These are phyloP conservation scores for Lecanicillium sp. DNA, from an alignment of 2,329 filamentous ascomycete genomes.

Conservation along the genomic window DNA sequence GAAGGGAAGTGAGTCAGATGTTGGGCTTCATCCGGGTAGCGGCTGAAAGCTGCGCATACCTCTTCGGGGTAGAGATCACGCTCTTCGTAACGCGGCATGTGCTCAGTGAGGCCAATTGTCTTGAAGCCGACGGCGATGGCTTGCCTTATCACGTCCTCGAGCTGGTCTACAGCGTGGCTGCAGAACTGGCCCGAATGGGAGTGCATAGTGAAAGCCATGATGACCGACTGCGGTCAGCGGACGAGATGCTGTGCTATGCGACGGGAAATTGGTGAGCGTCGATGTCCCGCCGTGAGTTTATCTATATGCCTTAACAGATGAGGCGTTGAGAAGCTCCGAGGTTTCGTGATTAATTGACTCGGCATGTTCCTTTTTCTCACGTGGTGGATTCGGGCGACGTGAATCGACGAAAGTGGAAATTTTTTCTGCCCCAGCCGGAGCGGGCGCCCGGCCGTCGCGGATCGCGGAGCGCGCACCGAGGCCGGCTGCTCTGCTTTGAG, in stretches of 20 bases:
- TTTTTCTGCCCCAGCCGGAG: conserved; percentile 6
- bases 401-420: conserved; percentile 11
- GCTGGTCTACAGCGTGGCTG: conserved; percentile 75
- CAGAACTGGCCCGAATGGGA: conserved; percentile 98
- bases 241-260: neutral
- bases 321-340: neutral
- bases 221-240: conserved; percentile 4
- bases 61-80: conserved; percentile 91
- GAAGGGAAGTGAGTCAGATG: conserved; percentile 17
- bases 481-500: neutral
- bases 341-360: neutral
- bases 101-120: conserved; percentile 84
- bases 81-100: conserved; percentile 74
- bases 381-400: conserved; percentile 7
- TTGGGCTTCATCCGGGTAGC: too few relatives aligned
- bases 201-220: conserved; percentile 96
- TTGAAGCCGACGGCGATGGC: conserved; percentile 75
- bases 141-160: conserved; percentile 76
- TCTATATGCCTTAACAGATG: neutral
- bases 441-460: conserved; percentile 1
- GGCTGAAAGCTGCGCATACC: too few relatives aligned
- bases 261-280: neutral
- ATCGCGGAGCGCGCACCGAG: neutral
- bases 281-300: neutral
- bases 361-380: neutral